Conservation (phyloP, 768 basidiomycete genomes). For the Psilocybe azurescens region DNA sequence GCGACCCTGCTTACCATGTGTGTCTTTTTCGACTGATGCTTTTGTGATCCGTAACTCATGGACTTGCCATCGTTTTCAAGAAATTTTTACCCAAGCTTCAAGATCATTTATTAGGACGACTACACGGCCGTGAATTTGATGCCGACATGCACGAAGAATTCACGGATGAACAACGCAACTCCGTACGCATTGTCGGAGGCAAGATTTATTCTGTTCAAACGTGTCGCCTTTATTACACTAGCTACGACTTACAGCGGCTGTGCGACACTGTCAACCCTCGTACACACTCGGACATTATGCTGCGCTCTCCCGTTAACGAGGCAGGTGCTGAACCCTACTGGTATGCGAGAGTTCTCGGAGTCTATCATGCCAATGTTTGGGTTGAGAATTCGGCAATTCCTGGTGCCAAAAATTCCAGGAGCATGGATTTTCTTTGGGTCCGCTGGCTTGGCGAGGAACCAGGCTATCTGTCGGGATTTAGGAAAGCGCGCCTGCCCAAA, state of each 20-base stretch:
- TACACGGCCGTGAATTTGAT: not conserved
- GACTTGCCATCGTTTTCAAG: not conserved
- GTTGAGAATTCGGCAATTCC: not conserved
- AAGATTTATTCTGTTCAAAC: conserved; percentile 26
- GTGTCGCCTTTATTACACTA: conserved; percentile 41
- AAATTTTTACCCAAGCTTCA: not conserved
- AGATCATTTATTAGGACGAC: too few relatives aligned
- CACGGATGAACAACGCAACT: not conserved
- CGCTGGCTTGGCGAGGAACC: conserved; percentile 20
- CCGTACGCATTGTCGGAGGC: conserved; percentile 2
- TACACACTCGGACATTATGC: conserved; percentile 35
- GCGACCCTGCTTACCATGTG: too few relatives aligned
- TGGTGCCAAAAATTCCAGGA: not conserved
- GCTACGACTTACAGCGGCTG: conserved; percentile 42
- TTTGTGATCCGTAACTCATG: not conserved
- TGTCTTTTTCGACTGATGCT: not conserved
- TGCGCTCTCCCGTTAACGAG: conserved; percentile 24
- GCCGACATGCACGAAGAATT: not conserved
- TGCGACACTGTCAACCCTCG: conserved; percentile 44
- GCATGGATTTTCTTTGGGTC: conserved; percentile 18
- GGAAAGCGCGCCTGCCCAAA: conserved; percentile 10
- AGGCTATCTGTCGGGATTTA: not conserved
- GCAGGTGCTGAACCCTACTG: conserved; percentile 17
- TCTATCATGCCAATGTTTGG: conserved; percentile 22
- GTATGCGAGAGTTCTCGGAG: conserved; percentile 22